A percentile compares a stretch with the other conserved stretches of the same genome.
These are phyloP conservation scores for Endoconidiophora polonica DNA, from an alignment of 2,329 filamentous ascomycete genomes.

Conservation along the genomic window DNA sequence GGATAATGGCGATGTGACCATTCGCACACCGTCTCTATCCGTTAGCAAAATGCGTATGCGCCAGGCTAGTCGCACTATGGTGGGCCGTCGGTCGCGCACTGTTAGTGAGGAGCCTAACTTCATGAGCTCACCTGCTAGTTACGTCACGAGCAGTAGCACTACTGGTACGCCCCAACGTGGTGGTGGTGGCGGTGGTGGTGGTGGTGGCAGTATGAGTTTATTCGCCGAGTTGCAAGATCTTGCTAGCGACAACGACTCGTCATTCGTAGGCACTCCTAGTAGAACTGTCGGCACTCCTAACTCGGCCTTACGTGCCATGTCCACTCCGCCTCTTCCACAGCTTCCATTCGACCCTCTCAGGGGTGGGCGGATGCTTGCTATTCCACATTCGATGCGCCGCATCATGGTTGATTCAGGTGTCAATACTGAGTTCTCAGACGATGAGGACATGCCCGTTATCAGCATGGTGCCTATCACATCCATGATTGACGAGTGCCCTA, in stretches of 20 bases:
- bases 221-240: conserved; percentile 82
- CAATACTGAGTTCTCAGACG: conserved; percentile 32
- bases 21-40: conserved; percentile 45
- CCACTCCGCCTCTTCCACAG: conserved; percentile 28
- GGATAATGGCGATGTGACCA: conserved; percentile 33
- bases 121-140: conserved; percentile 43
- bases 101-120: conserved; percentile 41
- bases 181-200: conserved; percentile 16
- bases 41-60: conserved; percentile 58
- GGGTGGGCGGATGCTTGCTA: neutral
- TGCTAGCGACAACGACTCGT: conserved; percentile 57
- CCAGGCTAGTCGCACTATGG: conserved; percentile 41
- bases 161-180: conserved; percentile 31
- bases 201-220: conserved; percentile 52
- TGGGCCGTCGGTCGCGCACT: conserved; percentile 42
- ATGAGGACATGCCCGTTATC: conserved; percentile 16
- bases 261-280: conserved; percentile 39
- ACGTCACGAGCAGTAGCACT: conserved; percentile 29
- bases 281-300: conserved; percentile 33
- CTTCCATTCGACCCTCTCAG: conserved; percentile 20
- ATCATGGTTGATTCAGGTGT: conserved; percentile 43
- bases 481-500: conserved; percentile 8
- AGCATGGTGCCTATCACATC: conserved; percentile 1
- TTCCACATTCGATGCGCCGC: conserved; percentile 10
- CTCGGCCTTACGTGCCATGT: conserved; percentile 26